phyloP scores from a whole-genome alignment of 2,329 filamentous ascomycete genomes.

The Periconia digitata region DNA sequence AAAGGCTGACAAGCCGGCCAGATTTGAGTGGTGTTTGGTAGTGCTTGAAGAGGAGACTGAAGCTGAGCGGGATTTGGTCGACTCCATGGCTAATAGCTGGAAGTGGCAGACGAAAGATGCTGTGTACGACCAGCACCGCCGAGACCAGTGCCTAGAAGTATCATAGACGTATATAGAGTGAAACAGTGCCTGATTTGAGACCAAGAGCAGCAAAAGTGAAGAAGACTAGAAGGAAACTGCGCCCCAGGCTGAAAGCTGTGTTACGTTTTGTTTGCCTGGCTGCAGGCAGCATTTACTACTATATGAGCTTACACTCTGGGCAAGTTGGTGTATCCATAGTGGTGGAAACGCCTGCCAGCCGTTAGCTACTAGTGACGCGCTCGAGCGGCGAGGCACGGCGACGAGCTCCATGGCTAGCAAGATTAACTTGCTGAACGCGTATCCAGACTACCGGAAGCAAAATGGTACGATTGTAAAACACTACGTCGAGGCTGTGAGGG shows the following conservation, averaged over 20 bases:
- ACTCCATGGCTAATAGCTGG: not conserved
- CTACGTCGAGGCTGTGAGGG: conserved; percentile 3
- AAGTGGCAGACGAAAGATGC: not conserved
- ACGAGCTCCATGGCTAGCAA: conserved; percentile 19
- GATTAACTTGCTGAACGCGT: conserved; percentile 16
- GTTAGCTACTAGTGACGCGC: conserved; percentile 10
- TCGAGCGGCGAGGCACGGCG: conserved; percentile 20
- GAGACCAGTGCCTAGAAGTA: not conserved
- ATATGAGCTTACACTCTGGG: conserved; percentile 29
- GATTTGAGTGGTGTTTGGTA: conserved; percentile 11
- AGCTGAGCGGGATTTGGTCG: conserved; percentile 23
- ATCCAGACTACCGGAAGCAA: conserved; percentile 14
- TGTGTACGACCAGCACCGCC: not conserved
- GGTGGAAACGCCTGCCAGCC: conserved; percentile 5
- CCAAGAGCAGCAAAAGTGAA: not conserved
- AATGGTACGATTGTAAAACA: conserved; percentile 19
- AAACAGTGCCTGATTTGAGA: conserved; percentile 1
- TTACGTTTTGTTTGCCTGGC: conserved; percentile 24
- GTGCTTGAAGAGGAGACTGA: conserved; percentile 21
- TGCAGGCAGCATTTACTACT: conserved; percentile 31
- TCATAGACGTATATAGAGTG: not conserved
- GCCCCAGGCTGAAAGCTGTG: conserved; percentile 27
- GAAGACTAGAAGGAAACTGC: conserved; percentile 10
- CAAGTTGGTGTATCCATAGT: conserved; percentile 5
- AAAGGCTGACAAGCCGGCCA: conserved; percentile 25